A percentile compares a stretch with the other conserved stretches of the same genome.
Evolutionary conservation across 805 yeast genomes (phyloP).

Genomic region (Danielia reshetovae): DNA sequence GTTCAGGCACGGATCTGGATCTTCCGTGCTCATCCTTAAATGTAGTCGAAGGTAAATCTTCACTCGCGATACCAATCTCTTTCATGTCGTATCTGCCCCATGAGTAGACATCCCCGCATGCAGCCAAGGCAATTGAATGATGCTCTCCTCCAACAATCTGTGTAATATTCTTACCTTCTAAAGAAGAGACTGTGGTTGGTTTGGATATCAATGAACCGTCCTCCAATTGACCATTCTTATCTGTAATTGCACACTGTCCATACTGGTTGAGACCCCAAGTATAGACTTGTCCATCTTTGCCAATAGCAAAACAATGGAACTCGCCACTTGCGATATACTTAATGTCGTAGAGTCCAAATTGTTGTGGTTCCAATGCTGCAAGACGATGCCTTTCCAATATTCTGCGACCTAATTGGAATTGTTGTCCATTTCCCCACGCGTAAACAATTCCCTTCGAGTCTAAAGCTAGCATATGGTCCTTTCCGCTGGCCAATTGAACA

Average conservation of each 20-base stretch:
- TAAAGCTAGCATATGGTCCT: conserved; percentile 84
- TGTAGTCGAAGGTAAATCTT: conserved; percentile 64
- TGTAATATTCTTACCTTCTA: conserved; percentile 54
- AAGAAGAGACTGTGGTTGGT: conserved; percentile 70
- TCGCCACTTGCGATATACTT: conserved; percentile 88
- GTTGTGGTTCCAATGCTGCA: conserved; percentile 73
- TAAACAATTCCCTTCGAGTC: conserved; percentile 82
- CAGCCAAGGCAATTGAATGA: conserved; percentile 75
- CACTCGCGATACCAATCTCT: conserved; percentile 77
- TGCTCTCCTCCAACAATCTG: conserved; percentile 91
- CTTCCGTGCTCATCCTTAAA: conserved; percentile 77
- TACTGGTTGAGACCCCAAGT: conserved; percentile 97
- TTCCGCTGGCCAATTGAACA: conserved; percentile 85
- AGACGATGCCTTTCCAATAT: conserved; percentile 74
- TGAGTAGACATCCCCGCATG: conserved; percentile 68
- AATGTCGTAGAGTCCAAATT: conserved; percentile 76
- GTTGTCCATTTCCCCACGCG: conserved; percentile 98
- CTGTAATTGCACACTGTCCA: conserved; percentile 83
- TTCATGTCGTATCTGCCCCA: conserved; percentile 95
- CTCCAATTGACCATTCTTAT: conserved; percentile 63
- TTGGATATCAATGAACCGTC: conserved; percentile 78
- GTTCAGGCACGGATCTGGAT: conserved; percentile 80
- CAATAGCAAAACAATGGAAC: conserved; percentile 91
- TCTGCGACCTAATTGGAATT: conserved; percentile 84
- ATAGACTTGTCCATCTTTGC: conserved; percentile 61